Evolutionary conservation across 1,139 yeast species (phyloP).

Genomic region (Taphrina confusa): DNA sequence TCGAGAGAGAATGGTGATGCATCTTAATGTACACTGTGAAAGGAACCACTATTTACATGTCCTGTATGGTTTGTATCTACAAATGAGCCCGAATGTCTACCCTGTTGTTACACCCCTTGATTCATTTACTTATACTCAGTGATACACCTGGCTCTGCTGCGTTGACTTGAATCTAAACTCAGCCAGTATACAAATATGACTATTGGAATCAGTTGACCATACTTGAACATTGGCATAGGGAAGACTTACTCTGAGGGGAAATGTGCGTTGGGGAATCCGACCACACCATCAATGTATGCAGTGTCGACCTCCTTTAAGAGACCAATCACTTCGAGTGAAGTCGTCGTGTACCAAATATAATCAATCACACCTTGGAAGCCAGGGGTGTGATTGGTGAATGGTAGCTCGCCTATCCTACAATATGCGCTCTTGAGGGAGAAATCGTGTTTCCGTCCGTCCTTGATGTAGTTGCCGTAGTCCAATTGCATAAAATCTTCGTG

Average conservation of each 20-base stretch:
- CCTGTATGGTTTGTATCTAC: neutral
- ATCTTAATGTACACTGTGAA: conserved; percentile 1
- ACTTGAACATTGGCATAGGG: conserved; percentile 79
- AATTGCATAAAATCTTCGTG: conserved; percentile 83
- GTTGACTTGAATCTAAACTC: conserved; percentile 38
- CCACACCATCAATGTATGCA: conserved; percentile 69
- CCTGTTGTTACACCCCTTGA: neutral
- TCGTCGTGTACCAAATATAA: conserved; percentile 90
- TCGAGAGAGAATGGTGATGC: no score
- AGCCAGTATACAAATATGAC: conserved; percentile 39
- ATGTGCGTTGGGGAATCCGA: conserved; percentile 92
- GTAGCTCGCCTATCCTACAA: conserved; percentile 70
- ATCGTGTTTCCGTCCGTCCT: conserved; percentile 80
- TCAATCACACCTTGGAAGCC: conserved; percentile 91
- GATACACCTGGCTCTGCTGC: conserved; percentile 21
- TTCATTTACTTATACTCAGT: neutral
- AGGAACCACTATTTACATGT: conserved; percentile 6
- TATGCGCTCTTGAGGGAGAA: conserved; percentile 85
- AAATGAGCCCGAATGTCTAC: neutral
- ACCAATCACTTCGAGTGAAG: conserved; percentile 76
- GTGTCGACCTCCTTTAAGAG: conserved; percentile 80
- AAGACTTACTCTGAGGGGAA: conserved; percentile 55
- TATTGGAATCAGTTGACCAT: conserved; percentile 7
- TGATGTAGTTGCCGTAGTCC: conserved; percentile 88
- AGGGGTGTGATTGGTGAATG: conserved; percentile 93